A percentile compares a stretch with the other conserved stretches of the same genome.
These are phyloP conservation scores for Dothiorella sarmentorum DNA, from an alignment of 2,329 filamentous ascomycete genomes.

Conservation along the genomic window DNA sequence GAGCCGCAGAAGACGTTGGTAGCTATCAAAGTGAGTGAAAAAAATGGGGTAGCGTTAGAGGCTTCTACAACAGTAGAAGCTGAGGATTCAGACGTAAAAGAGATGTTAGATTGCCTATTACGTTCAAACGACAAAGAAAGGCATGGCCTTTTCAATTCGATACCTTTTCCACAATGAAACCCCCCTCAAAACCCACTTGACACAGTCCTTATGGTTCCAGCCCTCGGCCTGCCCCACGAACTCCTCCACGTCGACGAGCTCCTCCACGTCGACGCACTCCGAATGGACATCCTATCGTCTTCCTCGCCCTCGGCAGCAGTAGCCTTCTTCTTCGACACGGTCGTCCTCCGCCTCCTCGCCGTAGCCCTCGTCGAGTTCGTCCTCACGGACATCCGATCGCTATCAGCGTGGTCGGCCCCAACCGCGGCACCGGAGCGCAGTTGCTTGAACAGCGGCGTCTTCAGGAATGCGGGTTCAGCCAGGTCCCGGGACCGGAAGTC, in stretches of 20 bases:
- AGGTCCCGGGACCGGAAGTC: slow-evolving; percentile 21
- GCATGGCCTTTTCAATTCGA: no score
- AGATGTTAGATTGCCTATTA: no score
- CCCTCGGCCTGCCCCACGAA: background rate
- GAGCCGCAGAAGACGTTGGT: background rate
- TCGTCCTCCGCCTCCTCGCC: background rate
- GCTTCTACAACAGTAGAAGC: background rate
- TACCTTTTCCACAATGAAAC: no score
- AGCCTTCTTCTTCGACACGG: background rate
- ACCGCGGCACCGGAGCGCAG: slow-evolving; percentile 18
- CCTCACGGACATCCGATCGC: slow-evolving; percentile 1
- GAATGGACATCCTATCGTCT: slow-evolving; percentile 5
- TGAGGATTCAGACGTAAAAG: no score
- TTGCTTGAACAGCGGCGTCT: slow-evolving; percentile 13
- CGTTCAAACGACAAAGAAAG: no score
- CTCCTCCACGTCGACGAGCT: slow-evolving; percentile 4
- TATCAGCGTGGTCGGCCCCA: background rate
- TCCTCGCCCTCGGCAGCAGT: background rate
- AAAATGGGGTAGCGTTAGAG: background rate
- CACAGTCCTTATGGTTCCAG: background rate
- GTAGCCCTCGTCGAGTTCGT: slow-evolving; percentile 3
- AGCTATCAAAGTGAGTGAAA: background rate
- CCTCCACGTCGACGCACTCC: slow-evolving; percentile 7
- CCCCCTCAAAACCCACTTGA: background rate
- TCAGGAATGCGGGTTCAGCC: slow-evolving; percentile 23